These are phyloP conservation scores for Xerocomus brunneocitrinus DNA, from an alignment of 768 basidiomycete genomes.

Conservation along the genomic window DNA sequence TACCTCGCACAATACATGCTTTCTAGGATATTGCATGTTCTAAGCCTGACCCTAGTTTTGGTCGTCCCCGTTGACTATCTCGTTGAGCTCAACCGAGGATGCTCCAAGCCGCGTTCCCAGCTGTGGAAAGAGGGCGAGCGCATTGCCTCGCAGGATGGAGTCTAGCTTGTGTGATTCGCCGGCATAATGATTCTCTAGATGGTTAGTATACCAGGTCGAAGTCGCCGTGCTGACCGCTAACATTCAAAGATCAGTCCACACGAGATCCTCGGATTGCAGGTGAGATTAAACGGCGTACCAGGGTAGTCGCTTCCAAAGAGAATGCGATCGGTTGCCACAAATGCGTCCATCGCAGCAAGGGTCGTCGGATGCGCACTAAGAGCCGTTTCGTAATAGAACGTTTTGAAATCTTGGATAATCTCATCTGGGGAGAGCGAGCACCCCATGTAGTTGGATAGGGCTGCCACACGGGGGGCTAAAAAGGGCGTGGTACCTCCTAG, in stretches of 20 bases:
- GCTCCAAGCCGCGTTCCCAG: conserved; percentile 9
- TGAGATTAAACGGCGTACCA: conserved; percentile 37
- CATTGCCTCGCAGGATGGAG: conserved; percentile 46
- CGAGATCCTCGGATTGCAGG: not conserved
- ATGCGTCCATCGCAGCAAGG: conserved; percentile 46
- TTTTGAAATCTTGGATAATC: conserved; percentile 63
- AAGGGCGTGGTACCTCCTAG: conserved; percentile 66
- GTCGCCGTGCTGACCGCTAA: conserved; percentile 56
- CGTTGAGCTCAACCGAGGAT: not conserved
- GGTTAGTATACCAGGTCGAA: conserved; percentile 57
- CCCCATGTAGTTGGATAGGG: conserved; percentile 66
- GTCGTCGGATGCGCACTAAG: conserved; percentile 54
- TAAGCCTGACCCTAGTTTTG: not conserved
- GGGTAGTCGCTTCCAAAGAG: conserved; percentile 78
- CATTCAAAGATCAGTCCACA: conserved; percentile 1
- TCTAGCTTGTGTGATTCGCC: conserved; percentile 37
- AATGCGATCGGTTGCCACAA: conserved; percentile 47
- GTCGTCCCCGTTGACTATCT: not conserved
- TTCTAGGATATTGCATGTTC: conserved; percentile 8
- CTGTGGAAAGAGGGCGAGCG: conserved; percentile 48
- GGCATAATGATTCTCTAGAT: conserved; percentile 47
- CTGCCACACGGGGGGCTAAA: conserved; percentile 66
- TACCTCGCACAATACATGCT: conserved; percentile 25
- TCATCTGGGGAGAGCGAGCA: conserved; percentile 58
- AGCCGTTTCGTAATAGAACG: conserved; percentile 73